Evolutionary conservation across 192 early-diverging fungal species (phyloP), one percentile per base, ranked within the genome.

Genomic region (Coemansia sp.): DNA sequence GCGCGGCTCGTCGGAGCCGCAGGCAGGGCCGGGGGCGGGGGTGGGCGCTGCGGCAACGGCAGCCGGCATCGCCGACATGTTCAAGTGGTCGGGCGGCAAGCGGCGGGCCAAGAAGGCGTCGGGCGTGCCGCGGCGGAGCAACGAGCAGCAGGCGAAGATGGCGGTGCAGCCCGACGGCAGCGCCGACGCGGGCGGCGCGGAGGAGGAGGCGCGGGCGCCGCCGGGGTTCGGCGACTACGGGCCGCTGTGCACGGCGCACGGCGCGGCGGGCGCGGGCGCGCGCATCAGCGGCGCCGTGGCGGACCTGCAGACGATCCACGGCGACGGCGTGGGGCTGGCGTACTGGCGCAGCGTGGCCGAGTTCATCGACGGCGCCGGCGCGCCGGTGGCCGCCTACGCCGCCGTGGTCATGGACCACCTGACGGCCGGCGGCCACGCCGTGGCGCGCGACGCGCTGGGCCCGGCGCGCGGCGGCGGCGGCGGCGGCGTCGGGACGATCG

Each of bases 291-390:
- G 31, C 13, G 13, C 41, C 10, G 50, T 33, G 10, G 46, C 18
- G 30, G 31, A 42, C 11, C 45, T 79, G 53, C 51, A 53, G 25
- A 18, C 56, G 8, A 50, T 68, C 21, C 56, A 69, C 25, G 71
- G 68, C 31, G 68, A 75, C 18, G 29, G 56, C 2, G 23, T 73
- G 42, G 78, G 78, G 8, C 41, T 70, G 48, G 70, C 78, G 17
- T 80, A 80, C 53, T 66, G 66, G 71, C 54, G 50, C 49, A 80
- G 78, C 57, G 31, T 75, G 48, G 47, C 61, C 54, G 60, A 62
- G 13, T 80, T 80, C 57, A 60, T 69, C 26, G 68, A 63, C 5
- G 78, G 71, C 4, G 63, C 66, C 2, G 68, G 71, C 32, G 35
- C 30, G 11, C 64, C 58, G 6, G 70, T 49, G 0, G 19, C 41